Percentiles rank a stretch among this genome's conserved stretches.
These are phyloP conservation scores for Auriculariales sp. DNA, from an alignment of 768 basidiomycete genomes.

Conservation along the genomic window DNA sequence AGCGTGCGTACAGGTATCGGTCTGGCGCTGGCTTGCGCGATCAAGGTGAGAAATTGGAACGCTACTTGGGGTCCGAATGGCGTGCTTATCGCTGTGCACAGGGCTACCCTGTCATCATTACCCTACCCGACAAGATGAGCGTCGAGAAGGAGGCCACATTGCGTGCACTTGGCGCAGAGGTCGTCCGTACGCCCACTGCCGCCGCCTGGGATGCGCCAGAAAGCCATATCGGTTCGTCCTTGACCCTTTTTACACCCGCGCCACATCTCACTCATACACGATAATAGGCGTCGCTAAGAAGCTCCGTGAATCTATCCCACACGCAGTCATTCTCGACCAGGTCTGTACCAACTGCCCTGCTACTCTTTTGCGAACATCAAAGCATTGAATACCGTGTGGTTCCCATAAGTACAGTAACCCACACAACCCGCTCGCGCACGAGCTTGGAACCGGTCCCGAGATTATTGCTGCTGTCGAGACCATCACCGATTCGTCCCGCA, in stretches of 20 bases:
- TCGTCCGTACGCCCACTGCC: constrained; percentile 84
- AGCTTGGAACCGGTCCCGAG: constrained; percentile 80
- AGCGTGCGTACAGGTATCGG: constrained; percentile 54
- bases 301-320: constrained; percentile 62
- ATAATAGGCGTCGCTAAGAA: constrained; percentile 71
- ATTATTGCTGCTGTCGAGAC: constrained; percentile 67
- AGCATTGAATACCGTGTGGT: constrained; percentile 2
- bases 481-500: constrained; percentile 51
- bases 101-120: constrained; percentile 86
- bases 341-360: constrained; percentile 16
- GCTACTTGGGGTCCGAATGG: too few species aligned
- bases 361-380: constrained; percentile 20
- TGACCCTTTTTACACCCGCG: constrained; percentile 17
- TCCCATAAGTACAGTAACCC: constrained; percentile 7
- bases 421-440: constrained; percentile 90
- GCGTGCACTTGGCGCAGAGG: constrained; percentile 84
- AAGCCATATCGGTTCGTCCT: constrained; percentile 76
- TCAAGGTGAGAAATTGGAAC: constrained; percentile 53
- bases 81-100: constrained; percentile 60
- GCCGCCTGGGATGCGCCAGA: constrained; percentile 82
- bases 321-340: constrained; percentile 87
- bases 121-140: constrained; percentile 63
- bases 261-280: constrained; percentile 82
- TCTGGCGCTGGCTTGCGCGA: constrained; percentile 80
- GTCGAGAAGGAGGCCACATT: constrained; percentile 89